These are phyloP conservation scores for Clavariopsis aquatica DNA, from an alignment of 495 filamentous ascomycete genomes.

Conservation along the genomic window DNA sequence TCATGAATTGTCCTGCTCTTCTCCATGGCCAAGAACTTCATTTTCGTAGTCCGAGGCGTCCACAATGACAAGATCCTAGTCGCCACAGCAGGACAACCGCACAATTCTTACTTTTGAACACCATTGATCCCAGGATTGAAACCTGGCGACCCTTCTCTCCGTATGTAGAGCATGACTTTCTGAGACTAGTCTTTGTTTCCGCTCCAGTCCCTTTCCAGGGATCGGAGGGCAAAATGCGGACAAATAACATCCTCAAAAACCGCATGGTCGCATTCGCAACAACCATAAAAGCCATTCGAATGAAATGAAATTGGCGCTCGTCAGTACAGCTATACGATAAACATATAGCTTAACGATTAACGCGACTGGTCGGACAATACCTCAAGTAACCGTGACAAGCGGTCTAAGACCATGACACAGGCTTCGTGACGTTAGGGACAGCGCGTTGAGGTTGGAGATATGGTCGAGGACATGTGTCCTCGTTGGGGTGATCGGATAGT, in stretches of 20 bases:
- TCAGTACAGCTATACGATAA: slow-evolving; percentile 38
- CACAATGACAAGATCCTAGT: slow-evolving; percentile 43
- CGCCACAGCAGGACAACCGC: slow-evolving; percentile 43
- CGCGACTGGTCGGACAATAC: slow-evolving; percentile 44
- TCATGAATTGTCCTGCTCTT: slow-evolving; percentile 7
- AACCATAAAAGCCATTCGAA: slow-evolving; percentile 19
- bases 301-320: slow-evolving; percentile 41
- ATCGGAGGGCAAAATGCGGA: slow-evolving; percentile 39
- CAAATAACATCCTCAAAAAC: slow-evolving; percentile 51
- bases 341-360: slow-evolving; percentile 43
- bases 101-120: slow-evolving; percentile 47
- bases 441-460: slow-evolving; percentile 39
- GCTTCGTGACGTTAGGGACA: slow-evolving; percentile 31
- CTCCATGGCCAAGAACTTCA: slow-evolving; percentile 6
- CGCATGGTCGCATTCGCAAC: slow-evolving; percentile 39
- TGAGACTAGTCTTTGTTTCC: slow-evolving; percentile 49
- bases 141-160: slow-evolving; percentile 51
- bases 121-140: slow-evolving; percentile 16
- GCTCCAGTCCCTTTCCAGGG: slow-evolving; percentile 28
- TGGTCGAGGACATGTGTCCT: slow-evolving; percentile 31
- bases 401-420: slow-evolving; percentile 34
- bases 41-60: slow-evolving; percentile 13
- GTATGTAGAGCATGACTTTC: slow-evolving; percentile 56
- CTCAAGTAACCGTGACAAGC: slow-evolving; percentile 31
- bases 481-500: slow-evolving; percentile 31